A percentile compares a stretch with the other conserved stretches of the same genome.
These are phyloP conservation scores for Penicillium sp. DNA, from an alignment of 2,329 filamentous ascomycete genomes.

Conservation along the genomic window DNA sequence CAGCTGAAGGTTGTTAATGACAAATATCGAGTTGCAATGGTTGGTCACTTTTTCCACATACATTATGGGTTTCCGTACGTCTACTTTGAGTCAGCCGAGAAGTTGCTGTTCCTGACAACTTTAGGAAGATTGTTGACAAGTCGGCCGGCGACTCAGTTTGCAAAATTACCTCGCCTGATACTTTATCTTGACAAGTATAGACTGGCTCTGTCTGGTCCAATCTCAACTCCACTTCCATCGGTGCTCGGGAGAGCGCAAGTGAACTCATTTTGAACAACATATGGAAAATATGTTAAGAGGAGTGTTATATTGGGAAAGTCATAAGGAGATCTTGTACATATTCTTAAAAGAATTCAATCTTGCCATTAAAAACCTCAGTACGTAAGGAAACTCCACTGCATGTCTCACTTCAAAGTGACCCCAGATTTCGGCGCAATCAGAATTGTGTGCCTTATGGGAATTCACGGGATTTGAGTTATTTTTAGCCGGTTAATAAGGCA, in stretches of 20 bases:
- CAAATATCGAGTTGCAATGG: neutral
- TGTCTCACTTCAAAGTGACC: slow-evolving; percentile 2
- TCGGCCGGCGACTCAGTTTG: slow-evolving; percentile 5
- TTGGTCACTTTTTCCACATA: neutral
- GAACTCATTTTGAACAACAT: neutral
- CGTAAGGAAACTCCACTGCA: neutral
- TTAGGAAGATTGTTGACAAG: slow-evolving; percentile 12
- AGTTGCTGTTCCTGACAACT: slow-evolving; percentile 10
- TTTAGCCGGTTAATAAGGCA: neutral
- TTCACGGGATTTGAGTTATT: neutral
- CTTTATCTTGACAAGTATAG: slow-evolving; percentile 9
- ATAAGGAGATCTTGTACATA: neutral
- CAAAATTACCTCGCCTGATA: slow-evolving; percentile 15
- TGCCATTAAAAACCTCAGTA: neutral
- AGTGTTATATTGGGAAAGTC: neutral
- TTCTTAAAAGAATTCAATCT: neutral
- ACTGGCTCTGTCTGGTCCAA: neutral
- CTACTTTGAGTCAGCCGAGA: slow-evolving; percentile 9
- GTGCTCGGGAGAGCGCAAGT: neutral
- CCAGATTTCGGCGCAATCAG: neutral
- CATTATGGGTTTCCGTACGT: slow-evolving; percentile 11
- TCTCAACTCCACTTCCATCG: slow-evolving; percentile 1
- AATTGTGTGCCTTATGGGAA: neutral
- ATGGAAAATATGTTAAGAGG: too few species aligned
- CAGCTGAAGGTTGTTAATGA: neutral